These are phyloP conservation scores for Microbotryum saponariae DNA, from an alignment of 1,284 basidiomycete genomes.

Conservation along the genomic window DNA sequence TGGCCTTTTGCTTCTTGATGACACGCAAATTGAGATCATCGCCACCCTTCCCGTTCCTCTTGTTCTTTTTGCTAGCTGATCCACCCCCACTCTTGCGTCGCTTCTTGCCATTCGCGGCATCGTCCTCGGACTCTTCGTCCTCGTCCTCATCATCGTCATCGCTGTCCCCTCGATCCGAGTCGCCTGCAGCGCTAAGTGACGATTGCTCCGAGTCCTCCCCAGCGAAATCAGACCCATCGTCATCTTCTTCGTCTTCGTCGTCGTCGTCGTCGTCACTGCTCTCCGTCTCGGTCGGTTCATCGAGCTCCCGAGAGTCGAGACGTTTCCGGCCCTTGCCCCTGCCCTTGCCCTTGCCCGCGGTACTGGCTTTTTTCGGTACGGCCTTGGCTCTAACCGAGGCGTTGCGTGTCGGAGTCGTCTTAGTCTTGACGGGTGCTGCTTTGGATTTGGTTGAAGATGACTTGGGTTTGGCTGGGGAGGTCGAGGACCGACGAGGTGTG, in stretches of 20 bases:
- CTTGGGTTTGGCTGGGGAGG: background rate
- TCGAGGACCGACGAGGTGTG: no score
- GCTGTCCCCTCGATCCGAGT: background rate
- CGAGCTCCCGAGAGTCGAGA: background rate
- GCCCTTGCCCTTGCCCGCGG: no score
- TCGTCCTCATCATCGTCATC: slow-evolving; percentile 1
- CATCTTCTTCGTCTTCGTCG: slow-evolving; percentile 4
- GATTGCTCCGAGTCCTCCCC: no score
- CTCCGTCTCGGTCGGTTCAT: slow-evolving; percentile 1
- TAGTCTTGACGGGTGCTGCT: background rate
- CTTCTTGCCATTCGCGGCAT: slow-evolving; percentile 1
- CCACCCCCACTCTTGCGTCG: slow-evolving; percentile 1
- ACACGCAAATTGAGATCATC: slow-evolving; percentile 25
- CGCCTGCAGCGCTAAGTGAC: no score
- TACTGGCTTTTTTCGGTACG: no score
- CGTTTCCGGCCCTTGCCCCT: no score
- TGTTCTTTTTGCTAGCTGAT: slow-evolving; percentile 2
- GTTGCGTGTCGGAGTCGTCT: background rate
- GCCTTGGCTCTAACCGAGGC: background rate
- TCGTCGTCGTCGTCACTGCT: background rate
- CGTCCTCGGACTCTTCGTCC: background rate
- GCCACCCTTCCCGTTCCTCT: slow-evolving; percentile 12
- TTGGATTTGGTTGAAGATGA: background rate
- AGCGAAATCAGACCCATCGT: slow-evolving; percentile 2
- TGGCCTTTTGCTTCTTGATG: slow-evolving; percentile 13